Percentiles rank a stretch among this genome's conserved stretches.
Conservation (phyloP, 306 rosid species). For the Hippophae tibetana region DNA sequence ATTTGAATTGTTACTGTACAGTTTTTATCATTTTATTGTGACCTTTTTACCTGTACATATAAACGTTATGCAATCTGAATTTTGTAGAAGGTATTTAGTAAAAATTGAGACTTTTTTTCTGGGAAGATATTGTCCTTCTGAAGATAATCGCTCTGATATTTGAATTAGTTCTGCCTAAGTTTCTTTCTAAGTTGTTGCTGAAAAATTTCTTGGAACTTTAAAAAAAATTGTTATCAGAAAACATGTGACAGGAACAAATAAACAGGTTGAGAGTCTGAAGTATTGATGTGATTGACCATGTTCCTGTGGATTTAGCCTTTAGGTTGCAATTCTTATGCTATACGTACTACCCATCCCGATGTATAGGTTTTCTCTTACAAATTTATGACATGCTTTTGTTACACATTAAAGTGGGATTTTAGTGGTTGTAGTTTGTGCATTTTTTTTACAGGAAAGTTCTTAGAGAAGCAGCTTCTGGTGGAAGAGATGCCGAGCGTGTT, state of each 20-base stretch:
- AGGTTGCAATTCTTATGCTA: neutral
- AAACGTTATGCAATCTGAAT: neutral
- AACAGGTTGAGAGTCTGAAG: neutral
- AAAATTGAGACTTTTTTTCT: neutral
- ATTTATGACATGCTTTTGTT: neutral
- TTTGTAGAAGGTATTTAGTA: neutral
- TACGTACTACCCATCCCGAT: neutral
- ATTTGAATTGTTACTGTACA: neutral
- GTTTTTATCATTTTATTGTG: neutral
- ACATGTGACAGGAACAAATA: neutral
- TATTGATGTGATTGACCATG: neutral
- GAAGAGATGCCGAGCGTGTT: conserved; percentile 79
- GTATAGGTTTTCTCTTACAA: neutral
- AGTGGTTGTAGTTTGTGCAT: neutral
- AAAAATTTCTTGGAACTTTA: neutral
- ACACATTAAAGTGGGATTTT: neutral
- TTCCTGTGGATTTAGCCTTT: neutral
- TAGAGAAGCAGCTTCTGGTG: conserved; percentile 70
- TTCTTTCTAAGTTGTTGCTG: neutral
- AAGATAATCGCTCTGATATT: neutral
- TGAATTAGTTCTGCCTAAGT: neutral
- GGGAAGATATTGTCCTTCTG: neutral
- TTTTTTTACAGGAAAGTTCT: conserved; percentile 62
- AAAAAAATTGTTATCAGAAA: neutral
- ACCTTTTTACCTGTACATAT: neutral